phyloP scores from a whole-genome alignment of 139 green algal species.

The Chara braunii region DNA sequence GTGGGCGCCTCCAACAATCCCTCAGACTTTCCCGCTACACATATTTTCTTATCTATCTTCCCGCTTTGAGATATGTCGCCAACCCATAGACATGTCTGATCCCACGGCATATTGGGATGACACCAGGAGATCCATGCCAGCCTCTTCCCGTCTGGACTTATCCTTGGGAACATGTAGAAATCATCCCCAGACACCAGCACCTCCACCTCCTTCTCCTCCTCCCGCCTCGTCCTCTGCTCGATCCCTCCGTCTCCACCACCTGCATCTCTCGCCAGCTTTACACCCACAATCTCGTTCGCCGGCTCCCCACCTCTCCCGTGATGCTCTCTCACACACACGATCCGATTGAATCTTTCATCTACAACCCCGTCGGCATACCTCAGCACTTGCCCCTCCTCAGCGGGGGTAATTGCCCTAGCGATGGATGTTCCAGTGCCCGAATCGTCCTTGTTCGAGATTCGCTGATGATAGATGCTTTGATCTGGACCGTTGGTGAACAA shows the following conservation, averaged over 20 bases:
- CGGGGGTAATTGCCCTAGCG: not conserved
- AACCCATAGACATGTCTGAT: slow-evolving; percentile 52
- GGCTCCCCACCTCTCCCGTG: not conserved
- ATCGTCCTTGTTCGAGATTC: not conserved
- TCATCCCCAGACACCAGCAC: slow-evolving; percentile 50
- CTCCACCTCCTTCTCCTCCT: not conserved
- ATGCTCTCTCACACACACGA: no score
- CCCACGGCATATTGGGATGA: slow-evolving; percentile 73
- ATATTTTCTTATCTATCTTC: not conserved
- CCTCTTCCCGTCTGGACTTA: slow-evolving; percentile 50
- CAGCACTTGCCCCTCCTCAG: not conserved
- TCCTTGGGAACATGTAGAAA: slow-evolving; percentile 58
- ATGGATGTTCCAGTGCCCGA: not conserved
- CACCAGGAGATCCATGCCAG: slow-evolving; percentile 63
- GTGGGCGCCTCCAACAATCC: slow-evolving; percentile 4
- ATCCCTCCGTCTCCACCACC: not conserved
- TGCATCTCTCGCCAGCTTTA: not conserved
- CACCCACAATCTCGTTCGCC: slow-evolving; percentile 1
- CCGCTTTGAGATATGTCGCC: slow-evolving; percentile 13
- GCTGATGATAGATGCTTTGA: slow-evolving; percentile 54
- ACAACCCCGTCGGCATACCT: not conserved
- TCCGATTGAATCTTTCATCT: no score
- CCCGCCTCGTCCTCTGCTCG: not conserved
- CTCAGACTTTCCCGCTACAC: not conserved
- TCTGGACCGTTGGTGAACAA: slow-evolving; percentile 70